Conservation (phyloP, 768 basidiomycete species). For the Pisolithus orientalis region DNA sequence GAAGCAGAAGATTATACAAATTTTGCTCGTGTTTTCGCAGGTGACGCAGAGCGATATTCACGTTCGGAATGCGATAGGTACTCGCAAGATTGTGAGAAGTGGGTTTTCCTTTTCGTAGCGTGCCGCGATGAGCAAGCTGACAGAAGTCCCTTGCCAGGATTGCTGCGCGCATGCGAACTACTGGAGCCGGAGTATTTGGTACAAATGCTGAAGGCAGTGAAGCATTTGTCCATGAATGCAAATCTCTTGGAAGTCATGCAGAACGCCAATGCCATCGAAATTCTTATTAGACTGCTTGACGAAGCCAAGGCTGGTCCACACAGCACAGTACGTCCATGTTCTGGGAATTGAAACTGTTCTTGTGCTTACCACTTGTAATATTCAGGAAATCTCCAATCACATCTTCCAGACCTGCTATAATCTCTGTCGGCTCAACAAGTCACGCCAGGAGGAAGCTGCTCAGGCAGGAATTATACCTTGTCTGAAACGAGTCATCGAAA, state of each 20-base stretch:
- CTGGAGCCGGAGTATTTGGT: constrained; percentile 87
- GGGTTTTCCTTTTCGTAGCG: constrained; percentile 28
- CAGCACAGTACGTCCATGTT: constrained; percentile 55
- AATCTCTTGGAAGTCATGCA: constrained; percentile 88
- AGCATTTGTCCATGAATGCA: constrained; percentile 92
- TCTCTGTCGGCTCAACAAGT: constrained; percentile 90
- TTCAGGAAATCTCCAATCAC: constrained; percentile 93
- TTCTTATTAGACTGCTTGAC: constrained; percentile 79
- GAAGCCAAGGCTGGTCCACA: constrained; percentile 74
- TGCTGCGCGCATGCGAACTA: constrained; percentile 81
- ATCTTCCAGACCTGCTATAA: constrained; percentile 98
- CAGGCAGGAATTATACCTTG: constrained; percentile 92
- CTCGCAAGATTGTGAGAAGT: constrained; percentile 86
- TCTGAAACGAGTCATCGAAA: constrained; percentile 82
- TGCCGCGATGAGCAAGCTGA: constrained; percentile 4
- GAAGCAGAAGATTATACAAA: constrained; percentile 86
- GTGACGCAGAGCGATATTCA: constrained; percentile 94
- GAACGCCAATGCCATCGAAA: constrained; percentile 92
- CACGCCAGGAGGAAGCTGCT: constrained; percentile 94
- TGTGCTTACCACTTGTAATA: neutral
- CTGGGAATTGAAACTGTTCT: neutral
- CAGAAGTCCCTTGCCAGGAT: constrained; percentile 39
- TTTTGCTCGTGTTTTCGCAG: constrained; percentile 87
- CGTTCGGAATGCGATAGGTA: constrained; percentile 88
- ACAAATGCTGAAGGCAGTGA: constrained; percentile 88